phyloP scores from a whole-genome alignment of 345 rosid genomes.

The Hibiscus tridactylites region DNA sequence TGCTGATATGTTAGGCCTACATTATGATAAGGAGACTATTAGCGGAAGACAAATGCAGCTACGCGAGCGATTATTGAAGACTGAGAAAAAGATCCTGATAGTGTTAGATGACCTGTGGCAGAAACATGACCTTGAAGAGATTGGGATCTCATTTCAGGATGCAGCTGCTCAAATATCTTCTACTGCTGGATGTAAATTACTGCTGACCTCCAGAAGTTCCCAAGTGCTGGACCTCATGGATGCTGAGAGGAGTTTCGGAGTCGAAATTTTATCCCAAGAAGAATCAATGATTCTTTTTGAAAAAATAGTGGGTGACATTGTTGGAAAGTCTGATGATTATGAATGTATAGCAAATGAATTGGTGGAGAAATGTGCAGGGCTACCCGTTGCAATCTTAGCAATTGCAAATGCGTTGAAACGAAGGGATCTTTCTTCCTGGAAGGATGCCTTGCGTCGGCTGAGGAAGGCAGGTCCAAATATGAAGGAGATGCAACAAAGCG shows the following conservation, averaged over 20 bases:
- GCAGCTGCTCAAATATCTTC: no score
- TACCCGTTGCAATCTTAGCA: not conserved
- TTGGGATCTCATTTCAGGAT: no score
- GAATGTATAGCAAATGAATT: not conserved
- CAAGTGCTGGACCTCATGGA: not conserved
- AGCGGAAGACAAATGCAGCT: not conserved
- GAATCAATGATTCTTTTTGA: not conserved
- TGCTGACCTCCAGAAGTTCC: conserved; percentile 3
- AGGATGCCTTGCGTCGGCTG: not conserved
- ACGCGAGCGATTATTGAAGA: not conserved
- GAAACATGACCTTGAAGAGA: no score
- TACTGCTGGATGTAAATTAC: no score
- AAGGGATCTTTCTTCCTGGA: conserved; percentile 2
- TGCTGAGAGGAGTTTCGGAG: no score
- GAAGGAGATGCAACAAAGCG: not conserved
- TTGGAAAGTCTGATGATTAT: not conserved
- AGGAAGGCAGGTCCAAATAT: not conserved
- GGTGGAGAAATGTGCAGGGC: not conserved
- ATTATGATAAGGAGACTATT: not conserved
- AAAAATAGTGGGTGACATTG: not conserved
- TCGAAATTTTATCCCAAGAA: not conserved
- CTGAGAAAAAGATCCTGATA: no score
- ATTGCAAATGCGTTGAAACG: conserved; percentile 13
- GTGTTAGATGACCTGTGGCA: no score
- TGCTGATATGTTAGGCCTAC: not conserved